Percentiles rank a stretch among this genome's conserved stretches.
These are phyloP conservation scores for Marasmius fiardii DNA, from an alignment of 1,284 basidiomycete genomes.

Conservation along the genomic window DNA sequence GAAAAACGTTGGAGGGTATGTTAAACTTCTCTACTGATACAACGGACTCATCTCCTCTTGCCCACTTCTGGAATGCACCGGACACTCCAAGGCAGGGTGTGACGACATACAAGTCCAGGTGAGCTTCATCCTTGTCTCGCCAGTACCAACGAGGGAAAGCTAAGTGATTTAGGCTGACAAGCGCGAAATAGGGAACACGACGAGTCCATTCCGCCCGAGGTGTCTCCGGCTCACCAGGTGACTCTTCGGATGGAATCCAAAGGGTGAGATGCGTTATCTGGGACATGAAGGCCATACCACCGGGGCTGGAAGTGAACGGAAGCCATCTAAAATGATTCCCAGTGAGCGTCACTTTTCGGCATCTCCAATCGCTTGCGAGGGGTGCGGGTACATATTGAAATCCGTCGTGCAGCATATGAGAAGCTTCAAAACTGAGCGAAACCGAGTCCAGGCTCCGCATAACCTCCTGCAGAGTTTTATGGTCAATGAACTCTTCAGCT, in stretches of 20 bases:
- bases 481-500: conserved; percentile 20
- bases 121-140: not conserved
- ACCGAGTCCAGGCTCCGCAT: conserved; percentile 24
- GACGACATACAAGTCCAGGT: not conserved
- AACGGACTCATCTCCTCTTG: not conserved
- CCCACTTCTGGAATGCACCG: not conserved
- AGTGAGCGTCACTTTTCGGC: conserved; percentile 27
- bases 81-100: not conserved
- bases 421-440: conserved; percentile 25
- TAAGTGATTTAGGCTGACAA: conserved; percentile 29
- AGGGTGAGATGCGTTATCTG: conserved; percentile 32
- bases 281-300: conserved; percentile 29
- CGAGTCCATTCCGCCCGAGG: conserved; percentile 20
- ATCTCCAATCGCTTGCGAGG: conserved; percentile 22
- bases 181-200: conserved; percentile 25
- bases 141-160: conserved; percentile 23
- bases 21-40: not conserved
- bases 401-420: conserved; percentile 30
- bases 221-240: conserved; percentile 4
- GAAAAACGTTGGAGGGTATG: not conserved
- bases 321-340: conserved; percentile 32
- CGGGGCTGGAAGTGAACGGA: conserved; percentile 25
- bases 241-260: conserved; percentile 21
- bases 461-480: conserved; percentile 26
- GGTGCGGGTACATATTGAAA: conserved; percentile 15